These are phyloP conservation scores for Tetragonia tetragonoides DNA, from an alignment of 148 eudicot genomes.

Conservation along the genomic window DNA sequence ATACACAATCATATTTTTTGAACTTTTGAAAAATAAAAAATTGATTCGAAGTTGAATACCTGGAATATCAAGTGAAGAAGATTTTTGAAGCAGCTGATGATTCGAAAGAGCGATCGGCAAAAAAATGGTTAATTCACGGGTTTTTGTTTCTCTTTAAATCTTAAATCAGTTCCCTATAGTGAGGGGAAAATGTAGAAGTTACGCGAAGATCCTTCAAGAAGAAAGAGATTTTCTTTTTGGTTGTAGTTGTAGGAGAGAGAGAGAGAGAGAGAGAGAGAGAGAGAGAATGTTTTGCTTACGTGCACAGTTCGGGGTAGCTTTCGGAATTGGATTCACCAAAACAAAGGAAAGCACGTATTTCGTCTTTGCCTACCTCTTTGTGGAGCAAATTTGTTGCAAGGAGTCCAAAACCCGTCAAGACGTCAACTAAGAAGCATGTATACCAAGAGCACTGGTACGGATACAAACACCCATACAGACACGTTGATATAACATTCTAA, in stretches of 20 bases:
- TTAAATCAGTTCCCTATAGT: background rate
- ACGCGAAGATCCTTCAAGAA: slow-evolving; percentile 1
- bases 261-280: slow-evolving; percentile 1
- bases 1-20: too few species aligned
- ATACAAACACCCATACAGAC: too few species aligned
- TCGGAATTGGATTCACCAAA: background rate
- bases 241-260: background rate
- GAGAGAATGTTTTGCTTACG: background rate
- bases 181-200: slow-evolving; percentile 6
- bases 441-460: too few species aligned
- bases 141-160: background rate
- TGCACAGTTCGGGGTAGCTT: background rate
- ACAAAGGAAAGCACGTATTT: too few species aligned
- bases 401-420: too few species aligned
- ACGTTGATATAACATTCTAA: too few species aligned
- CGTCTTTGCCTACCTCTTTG: too few species aligned
- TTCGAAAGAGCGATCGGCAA: background rate
- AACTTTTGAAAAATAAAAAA: too few species aligned
- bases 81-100: background rate
- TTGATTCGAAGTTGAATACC: background rate
- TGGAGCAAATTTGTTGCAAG: too few species aligned
- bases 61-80: background rate
- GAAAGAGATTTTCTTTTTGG: background rate
- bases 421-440: too few species aligned
- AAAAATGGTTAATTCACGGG: too few species aligned